phyloP scores from a whole-genome alignment of 805 yeast genomes.

The Sugiyamaella marilandica region DNA sequence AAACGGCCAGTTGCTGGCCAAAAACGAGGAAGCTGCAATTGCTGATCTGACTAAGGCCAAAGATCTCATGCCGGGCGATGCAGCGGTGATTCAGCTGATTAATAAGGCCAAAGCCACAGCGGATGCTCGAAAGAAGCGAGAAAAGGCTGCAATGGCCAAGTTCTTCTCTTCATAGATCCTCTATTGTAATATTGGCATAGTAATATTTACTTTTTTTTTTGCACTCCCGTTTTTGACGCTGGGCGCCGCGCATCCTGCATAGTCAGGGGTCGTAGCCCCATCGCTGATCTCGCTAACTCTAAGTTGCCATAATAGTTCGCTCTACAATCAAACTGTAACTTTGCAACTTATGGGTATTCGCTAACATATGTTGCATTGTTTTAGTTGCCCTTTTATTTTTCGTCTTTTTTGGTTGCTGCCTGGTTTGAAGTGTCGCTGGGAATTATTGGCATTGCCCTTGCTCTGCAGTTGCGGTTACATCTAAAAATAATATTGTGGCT shows the following conservation, averaged over 20 bases:
- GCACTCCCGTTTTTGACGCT: background rate
- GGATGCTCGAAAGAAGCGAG: constrained; percentile 4
- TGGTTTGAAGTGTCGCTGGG: background rate
- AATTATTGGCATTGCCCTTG: background rate
- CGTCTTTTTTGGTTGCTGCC: background rate
- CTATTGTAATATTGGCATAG: background rate
- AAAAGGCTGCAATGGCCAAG: constrained; percentile 10
- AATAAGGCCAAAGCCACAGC: constrained; percentile 22
- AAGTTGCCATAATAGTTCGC: background rate
- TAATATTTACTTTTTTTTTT: background rate
- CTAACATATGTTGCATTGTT: background rate
- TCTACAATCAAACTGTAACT: background rate
- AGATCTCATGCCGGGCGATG: constrained; percentile 50
- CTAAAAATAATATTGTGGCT: constrained; percentile 2
- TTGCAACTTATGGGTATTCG: background rate
- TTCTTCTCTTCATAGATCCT: constrained; percentile 7
- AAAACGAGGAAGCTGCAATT: constrained; percentile 68
- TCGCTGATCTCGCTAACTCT: background rate
- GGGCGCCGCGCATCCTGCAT: background rate
- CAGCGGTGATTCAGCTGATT: constrained; percentile 26
- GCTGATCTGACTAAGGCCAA: constrained; percentile 63
- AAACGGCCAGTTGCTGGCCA: constrained; percentile 55
- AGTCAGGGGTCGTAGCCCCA: background rate
- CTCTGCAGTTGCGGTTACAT: background rate
- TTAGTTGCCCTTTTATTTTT: background rate